Percentiles rank a stretch among this genome's conserved stretches.
These are phyloP conservation scores for Dothistroma pini DNA, from an alignment of 2,329 filamentous ascomycete species.

Conservation along the genomic window DNA sequence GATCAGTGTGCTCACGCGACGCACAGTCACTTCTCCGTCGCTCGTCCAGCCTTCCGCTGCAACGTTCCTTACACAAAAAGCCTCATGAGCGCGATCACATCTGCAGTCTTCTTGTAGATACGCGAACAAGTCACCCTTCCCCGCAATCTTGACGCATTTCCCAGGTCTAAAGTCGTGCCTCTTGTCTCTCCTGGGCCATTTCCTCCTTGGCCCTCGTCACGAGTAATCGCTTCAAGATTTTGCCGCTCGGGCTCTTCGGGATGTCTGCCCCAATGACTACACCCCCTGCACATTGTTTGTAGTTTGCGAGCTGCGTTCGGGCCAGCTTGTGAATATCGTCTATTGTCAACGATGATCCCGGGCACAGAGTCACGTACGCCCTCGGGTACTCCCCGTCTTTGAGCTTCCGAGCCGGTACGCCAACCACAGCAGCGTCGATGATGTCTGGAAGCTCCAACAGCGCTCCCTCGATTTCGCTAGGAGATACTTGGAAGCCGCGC, in stretches of 20 bases:
- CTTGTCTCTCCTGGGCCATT: constrained; percentile 12
- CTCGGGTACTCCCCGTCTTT: constrained; percentile 29
- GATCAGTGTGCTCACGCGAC: too few species aligned
- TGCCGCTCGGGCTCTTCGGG: constrained; percentile 31
- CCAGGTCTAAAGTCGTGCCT: neutral
- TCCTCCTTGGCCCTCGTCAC: constrained; percentile 45
- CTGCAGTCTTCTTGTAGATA: too few species aligned
- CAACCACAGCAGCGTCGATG: too few species aligned
- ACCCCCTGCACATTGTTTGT: constrained; percentile 46
- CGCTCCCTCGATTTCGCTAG: too few species aligned
- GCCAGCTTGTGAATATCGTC: constrained; percentile 40
- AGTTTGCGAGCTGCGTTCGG: constrained; percentile 39
- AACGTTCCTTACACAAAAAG: too few species aligned
- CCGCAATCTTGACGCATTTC: too few species aligned
- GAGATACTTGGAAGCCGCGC: too few species aligned
- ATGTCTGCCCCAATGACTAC: constrained; percentile 37
- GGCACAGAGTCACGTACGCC: constrained; percentile 26
- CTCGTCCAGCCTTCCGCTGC: too few species aligned
- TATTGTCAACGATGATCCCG: constrained; percentile 35
- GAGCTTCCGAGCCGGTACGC: constrained; percentile 29
- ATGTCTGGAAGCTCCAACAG: too few species aligned
- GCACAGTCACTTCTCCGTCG: too few species aligned
- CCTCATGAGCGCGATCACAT: too few species aligned
- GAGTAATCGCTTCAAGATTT: constrained; percentile 40
- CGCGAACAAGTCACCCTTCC: too few species aligned